Base-by-base conservation (phyloP, 129 eudicot species). In the Chrysanthemum makinoi region DNA sequence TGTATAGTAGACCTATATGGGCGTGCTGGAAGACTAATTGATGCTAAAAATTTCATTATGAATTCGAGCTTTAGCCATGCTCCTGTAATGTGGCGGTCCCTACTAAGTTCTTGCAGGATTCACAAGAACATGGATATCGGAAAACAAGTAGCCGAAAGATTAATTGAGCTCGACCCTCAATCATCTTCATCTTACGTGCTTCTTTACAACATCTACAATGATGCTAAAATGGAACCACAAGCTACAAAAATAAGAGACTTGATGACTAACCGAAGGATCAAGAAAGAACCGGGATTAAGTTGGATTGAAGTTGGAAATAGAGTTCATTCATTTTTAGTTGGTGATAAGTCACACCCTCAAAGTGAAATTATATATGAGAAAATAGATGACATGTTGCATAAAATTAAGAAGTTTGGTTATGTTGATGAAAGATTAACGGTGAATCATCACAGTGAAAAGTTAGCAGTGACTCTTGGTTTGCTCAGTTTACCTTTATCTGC, bases 111-210 rank as follows among this genome's bases (percentile, higher is more conserved):
- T 4, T 84, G 88, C 56, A 74, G 88, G 76, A 74, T 70, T 65
- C 80, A 84, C 57, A 84, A 77, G 48, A 82, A 84, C 58, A 17
- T 52, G 30, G 59, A 63, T 17, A 48, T 68, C 0, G 88, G 85
- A n/a, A 77, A 68, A 58, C 75, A 60, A 6, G 75, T 62, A 30
- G 85, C 80, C 3, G 72, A 84, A 57, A 78, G 75, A 74, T 69
- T 84, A 19, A 84, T 80, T 2, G 77, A 84, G 51, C 75, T 84
- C 2, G 88, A 84, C 13, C 88, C 88, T 30, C 58, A 77, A 43
- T 80, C 88, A 28, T 75, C 85, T 73, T 76, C 88, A 60, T 80
- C 88, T 22, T 84, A 84, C n/a, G 81, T 84, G 24, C 88, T 84
- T 70, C 85, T 84, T 66, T 80, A 80, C 73, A 84, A 77, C 59